Conservation (phyloP, 805 yeast species). For the Metschnikowia lochheadii region DNA sequence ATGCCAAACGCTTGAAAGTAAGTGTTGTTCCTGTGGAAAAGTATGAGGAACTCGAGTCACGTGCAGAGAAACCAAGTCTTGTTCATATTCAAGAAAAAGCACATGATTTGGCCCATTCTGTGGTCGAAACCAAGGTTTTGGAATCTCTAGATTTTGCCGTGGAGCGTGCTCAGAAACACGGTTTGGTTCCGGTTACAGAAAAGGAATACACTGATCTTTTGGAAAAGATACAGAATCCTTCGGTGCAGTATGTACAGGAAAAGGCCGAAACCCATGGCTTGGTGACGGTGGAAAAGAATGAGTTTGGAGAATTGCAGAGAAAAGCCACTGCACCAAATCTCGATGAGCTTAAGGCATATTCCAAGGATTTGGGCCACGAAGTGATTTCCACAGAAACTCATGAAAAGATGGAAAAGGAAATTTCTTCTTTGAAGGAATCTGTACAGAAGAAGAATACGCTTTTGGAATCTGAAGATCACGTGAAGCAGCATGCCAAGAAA, state of each 20-base stretch:
- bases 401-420: slow-evolving; percentile 11
- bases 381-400: slow-evolving; percentile 1
- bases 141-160: slow-evolving; percentile 5
- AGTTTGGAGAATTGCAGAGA: slow-evolving; percentile 8
- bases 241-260: slow-evolving; percentile 1
- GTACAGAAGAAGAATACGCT: slow-evolving; percentile 6
- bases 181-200: slow-evolving; percentile 12
- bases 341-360: slow-evolving; percentile 2
- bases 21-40: background rate
- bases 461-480: slow-evolving; percentile 9
- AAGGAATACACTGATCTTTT: slow-evolving; percentile 9
- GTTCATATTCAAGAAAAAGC: slow-evolving; percentile 8
- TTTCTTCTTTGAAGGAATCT: background rate
- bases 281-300: background rate
- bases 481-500: slow-evolving; percentile 3
- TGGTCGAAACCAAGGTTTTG: background rate
- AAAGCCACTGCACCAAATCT: slow-evolving; percentile 13
- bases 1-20: slow-evolving; percentile 3
- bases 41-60: background rate
- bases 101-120: background rate
- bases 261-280: slow-evolving; percentile 5
- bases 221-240: slow-evolving; percentile 3
- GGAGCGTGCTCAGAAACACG: slow-evolving; percentile 6
- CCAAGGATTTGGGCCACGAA: background rate
- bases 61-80: slow-evolving; percentile 6